Evolutionary conservation across 2,329 filamentous ascomycete genomes (phyloP), one percentile per base, ranked within the genome.

Genomic region (Xylariaceae sp.): DNA sequence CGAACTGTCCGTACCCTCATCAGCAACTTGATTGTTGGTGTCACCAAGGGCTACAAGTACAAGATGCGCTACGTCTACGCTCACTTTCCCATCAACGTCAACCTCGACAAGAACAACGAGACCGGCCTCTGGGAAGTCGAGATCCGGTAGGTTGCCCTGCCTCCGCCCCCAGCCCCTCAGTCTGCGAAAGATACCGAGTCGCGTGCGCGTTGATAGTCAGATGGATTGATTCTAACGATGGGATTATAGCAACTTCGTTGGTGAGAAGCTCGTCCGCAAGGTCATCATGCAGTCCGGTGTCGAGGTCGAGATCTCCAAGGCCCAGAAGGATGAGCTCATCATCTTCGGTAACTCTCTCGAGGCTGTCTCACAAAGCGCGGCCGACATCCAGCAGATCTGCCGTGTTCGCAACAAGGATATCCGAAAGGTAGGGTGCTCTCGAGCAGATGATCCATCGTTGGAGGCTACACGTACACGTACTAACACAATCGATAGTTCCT

Each of bases 51-150:
- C 72, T 99, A 89, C 90, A 95, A 95, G 85, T 99, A 99, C 89
- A 99, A 99, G 90, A 97, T 99, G 93, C 91, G 95, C 76, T 99
- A 99, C 84, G 94, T 99, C 81, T 99, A 99, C 80, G 94, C 94
- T 78, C 94, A 99, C 88, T 99, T 99, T 78, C 94, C 94, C 81
- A 99, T 99, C 91, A 99, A 99, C 87, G 93, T 99, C 83, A 97
- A 97, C 86, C 80, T 99, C 71, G 92, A 96, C 74, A 92, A 97
- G 89, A 93, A 93, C 86, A 78, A 79, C 75, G 94, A 97, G 83
- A 94, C 90, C 66, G 92, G 88, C 71, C 80, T 88, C 72, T 89
- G 75, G 77, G 89, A 96, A 81, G 90, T 99, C 76, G 94, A 99
- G 88, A 97, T 99, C 84, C 88, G 94, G 88, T 93, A 87, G 73